phyloP scores from a whole-genome alignment of 768 basidiomycete genomes.

The Pleurotus platypus region DNA sequence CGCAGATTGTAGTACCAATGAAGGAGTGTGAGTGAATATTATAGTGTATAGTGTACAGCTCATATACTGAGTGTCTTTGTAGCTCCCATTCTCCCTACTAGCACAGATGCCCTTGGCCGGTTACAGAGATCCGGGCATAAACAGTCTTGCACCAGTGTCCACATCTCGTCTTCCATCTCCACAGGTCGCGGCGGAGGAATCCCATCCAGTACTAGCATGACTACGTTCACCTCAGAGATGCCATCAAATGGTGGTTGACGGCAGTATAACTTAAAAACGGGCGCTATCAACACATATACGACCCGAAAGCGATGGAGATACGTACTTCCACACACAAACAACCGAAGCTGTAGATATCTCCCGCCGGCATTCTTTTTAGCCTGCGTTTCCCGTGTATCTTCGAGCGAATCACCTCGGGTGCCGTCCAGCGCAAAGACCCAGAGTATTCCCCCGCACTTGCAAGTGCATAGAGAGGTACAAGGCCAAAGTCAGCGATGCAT shows the following conservation, averaged over 20 bases:
- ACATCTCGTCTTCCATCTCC: background rate
- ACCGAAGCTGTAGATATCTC: background rate
- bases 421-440: background rate
- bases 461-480: background rate
- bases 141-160: background rate
- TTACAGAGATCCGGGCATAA: background rate
- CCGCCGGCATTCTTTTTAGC: background rate
- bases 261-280: background rate
- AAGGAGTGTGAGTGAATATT: background rate
- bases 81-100: background rate
- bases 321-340: background rate
- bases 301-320: background rate
- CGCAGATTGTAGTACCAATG: no score
- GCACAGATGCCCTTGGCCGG: background rate
- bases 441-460: background rate
- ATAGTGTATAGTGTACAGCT: no score
- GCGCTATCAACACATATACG: background rate
- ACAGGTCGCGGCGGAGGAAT: background rate
- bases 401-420: background rate
- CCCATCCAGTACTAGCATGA: background rate
- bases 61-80: no score
- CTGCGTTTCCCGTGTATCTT: background rate
- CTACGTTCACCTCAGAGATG: background rate
- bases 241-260: background rate
- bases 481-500: slow-evolving; percentile 5